Percentiles rank a stretch among this genome's conserved stretches.
Conservation (phyloP, 257 asterid species). For the Thymus mandschuricus region DNA sequence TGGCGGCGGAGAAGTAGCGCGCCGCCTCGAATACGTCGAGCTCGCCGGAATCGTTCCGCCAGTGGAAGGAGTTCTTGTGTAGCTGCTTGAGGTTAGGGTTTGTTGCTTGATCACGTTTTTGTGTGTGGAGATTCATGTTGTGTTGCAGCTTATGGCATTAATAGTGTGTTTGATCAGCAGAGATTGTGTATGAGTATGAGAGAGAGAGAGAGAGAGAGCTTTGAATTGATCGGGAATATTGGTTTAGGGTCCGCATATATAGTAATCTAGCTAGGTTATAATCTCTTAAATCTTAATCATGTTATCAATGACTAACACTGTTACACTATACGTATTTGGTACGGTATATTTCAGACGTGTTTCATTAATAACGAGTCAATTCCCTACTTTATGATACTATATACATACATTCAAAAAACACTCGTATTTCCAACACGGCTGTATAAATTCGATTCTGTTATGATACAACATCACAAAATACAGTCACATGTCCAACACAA, state of each 20-base stretch:
- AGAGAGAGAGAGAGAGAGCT: background rate
- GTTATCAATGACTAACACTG: background rate
- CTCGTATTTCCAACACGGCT: too few species aligned
- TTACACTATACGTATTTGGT: too few species aligned
- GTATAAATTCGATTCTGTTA: too few species aligned
- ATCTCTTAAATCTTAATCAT: constrained; percentile 18
- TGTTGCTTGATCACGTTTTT: constrained; percentile 3
- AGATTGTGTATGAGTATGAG: background rate
- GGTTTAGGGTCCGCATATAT: constrained; percentile 42
- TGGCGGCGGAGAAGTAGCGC: constrained; percentile 61
- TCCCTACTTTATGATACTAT: too few species aligned
- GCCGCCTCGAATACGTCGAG: constrained; percentile 91
- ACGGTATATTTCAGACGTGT: too few species aligned
- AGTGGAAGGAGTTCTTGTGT: constrained; percentile 50
- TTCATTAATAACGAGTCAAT: too few species aligned
- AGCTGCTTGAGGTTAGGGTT: constrained; percentile 32
- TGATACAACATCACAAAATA: too few species aligned
- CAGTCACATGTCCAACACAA: too few species aligned
- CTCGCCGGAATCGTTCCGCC: constrained; percentile 71
- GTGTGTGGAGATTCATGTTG: background rate
- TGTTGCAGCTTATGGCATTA: constrained; percentile 6
- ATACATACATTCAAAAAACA: too few species aligned
- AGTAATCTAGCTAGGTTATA: constrained; percentile 22
- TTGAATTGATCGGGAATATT: constrained; percentile 46
- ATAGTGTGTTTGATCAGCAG: background rate